phyloP scores from a whole-genome alignment of 2,329 filamentous ascomycete genomes.

The Rhynchosporium agropyri region DNA sequence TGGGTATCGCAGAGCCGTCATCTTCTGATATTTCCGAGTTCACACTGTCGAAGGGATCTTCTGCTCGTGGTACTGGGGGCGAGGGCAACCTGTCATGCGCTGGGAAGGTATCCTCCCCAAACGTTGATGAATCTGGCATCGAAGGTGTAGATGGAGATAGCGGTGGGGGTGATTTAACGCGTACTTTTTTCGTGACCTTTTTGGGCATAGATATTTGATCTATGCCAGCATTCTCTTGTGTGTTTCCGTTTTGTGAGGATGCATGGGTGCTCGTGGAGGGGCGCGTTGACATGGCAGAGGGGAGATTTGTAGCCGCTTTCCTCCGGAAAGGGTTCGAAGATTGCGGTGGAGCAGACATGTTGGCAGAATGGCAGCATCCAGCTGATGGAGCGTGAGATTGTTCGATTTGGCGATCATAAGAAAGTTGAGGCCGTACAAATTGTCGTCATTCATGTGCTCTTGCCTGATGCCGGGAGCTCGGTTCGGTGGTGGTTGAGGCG shows the following conservation, averaged over 20 bases:
- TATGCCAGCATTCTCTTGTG: conserved; percentile 21
- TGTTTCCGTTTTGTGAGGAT: conserved; percentile 27
- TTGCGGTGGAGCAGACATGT: conserved; percentile 38
- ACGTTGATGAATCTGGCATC: conserved; percentile 53
- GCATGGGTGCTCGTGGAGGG: conserved; percentile 29
- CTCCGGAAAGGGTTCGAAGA: conserved; percentile 44
- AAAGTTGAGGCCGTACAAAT: conserved; percentile 15
- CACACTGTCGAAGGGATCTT: conserved; percentile 42
- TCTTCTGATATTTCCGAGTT: conserved; percentile 41
- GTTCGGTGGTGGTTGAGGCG: conserved; percentile 21
- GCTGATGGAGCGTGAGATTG: conserved; percentile 21
- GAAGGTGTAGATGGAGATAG: conserved; percentile 46
- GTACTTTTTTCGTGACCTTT: conserved; percentile 60
- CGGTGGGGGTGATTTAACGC: conserved; percentile 65
- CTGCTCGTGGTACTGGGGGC: conserved; percentile 40
- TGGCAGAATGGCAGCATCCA: conserved; percentile 26
- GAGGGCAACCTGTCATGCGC: conserved; percentile 34
- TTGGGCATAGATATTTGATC: conserved; percentile 29
- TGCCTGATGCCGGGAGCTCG: conserved; percentile 15
- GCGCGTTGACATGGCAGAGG: conserved; percentile 25
- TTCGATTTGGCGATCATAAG: conserved; percentile 21
- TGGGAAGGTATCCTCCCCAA: conserved; percentile 35
- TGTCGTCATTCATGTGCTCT: conserved; percentile 14
- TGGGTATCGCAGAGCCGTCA: conserved; percentile 27
- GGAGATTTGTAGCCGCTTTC: conserved; percentile 31